These are phyloP conservation scores for Quercus dentata DNA, from an alignment of 306 rosid genomes.

Conservation along the genomic window DNA sequence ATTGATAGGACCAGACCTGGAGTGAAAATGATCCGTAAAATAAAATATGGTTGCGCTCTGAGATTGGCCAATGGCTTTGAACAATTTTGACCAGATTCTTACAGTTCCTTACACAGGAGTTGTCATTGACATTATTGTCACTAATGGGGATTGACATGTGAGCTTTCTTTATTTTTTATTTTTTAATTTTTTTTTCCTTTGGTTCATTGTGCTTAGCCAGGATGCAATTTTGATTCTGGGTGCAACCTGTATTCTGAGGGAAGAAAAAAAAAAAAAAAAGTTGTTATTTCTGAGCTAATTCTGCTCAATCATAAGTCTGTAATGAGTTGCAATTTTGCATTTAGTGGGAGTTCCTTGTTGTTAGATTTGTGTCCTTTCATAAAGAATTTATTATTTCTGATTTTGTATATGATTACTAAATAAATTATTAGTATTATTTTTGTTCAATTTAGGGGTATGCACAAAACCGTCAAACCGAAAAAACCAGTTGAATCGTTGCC, in stretches of 20 bases:
- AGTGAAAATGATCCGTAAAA: constrained; percentile 25
- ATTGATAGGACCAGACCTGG: constrained; percentile 28
- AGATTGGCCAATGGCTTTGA: constrained; percentile 35
- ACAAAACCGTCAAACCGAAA: too few relatives aligned
- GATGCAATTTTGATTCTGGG: constrained; percentile 36
- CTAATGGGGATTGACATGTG: constrained; percentile 21
- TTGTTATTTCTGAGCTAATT: not conserved
- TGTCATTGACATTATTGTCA: not conserved
- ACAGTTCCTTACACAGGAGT: constrained; percentile 16
- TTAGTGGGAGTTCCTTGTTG: not conserved
- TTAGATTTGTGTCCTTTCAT: not conserved
- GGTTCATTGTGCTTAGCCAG: constrained; percentile 36
- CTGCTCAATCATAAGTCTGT: not conserved
- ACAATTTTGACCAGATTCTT: constrained; percentile 50
- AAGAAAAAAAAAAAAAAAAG: not conserved
- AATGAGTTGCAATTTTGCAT: not conserved
- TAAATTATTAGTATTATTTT: not conserved
- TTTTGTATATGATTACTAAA: not conserved
- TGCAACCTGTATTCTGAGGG: constrained; percentile 24
- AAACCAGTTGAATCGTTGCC: too few relatives aligned
- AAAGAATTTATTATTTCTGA: too few relatives aligned
- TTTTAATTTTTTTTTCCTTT: constrained; percentile 21
- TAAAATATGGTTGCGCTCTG: constrained; percentile 8
- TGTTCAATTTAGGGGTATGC: too few relatives aligned
- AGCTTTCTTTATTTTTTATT: constrained; percentile 1